Base-by-base conservation (phyloP, 805 yeast species). In the Suhomyces canberraensis region DNA sequence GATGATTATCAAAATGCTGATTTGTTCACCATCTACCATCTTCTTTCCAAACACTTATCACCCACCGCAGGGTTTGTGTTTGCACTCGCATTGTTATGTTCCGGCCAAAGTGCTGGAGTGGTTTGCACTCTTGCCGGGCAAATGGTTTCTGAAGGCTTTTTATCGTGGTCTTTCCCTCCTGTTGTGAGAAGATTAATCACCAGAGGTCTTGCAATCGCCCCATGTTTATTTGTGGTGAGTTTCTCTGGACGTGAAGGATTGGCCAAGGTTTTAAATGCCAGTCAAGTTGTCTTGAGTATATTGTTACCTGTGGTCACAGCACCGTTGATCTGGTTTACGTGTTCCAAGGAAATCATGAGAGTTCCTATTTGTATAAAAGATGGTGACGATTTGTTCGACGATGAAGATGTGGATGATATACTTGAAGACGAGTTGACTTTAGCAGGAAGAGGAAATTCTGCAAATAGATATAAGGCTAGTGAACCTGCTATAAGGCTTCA, bases 61-160 rank as follows among this genome's bases (percentile, higher is more conserved):
- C 83, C 85, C 11, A 78, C 89, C 4, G 97, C 96, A 0, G 97
- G 95, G 4, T 66, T 85, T 8, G 81, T 89, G 0, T 89, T 90
- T 68, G 96, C 96, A 0, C 61, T 88, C 33, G 96, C 96, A 1
- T 75, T 89, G 61, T 66, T 89, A 31, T 89, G 85, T 55, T 81
- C 91, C 11, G 97, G 97, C n/a, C 91, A 89, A 54, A 82, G 93
- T 51, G 96, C 96, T 2, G 96, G 96, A 28, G 85, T 91, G 26
- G 95, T 89, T 14, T 89, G 95, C 54, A 90, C 96, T 0, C 72
- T 90, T 51, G 90, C 96, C 2, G 95, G 96, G 25, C 96, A 89
- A 57, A 86, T 87, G 79, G 95, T 89, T 7, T 79, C 87, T 51
- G 96, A 89, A 58, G 97, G 97, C 1, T 90, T 88, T 50, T 69